These are phyloP conservation scores for Dendrobium officinale DNA, from an alignment of 106 monocot genomes.

Conservation along the genomic window DNA sequence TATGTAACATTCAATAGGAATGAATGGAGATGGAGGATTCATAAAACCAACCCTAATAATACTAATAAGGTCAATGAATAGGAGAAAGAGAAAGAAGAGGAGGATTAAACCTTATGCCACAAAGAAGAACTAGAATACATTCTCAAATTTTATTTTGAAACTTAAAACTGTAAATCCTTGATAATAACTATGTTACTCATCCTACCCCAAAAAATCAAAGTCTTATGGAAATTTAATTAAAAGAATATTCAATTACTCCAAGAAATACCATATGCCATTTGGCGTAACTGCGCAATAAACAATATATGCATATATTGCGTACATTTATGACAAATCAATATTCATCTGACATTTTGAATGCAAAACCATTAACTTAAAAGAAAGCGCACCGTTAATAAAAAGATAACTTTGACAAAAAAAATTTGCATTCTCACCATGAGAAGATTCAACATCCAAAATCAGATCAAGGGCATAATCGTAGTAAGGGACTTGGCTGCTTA, in stretches of 20 bases:
- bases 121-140: neutral
- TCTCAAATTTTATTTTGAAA: neutral
- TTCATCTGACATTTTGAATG: neutral
- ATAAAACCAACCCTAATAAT: neutral
- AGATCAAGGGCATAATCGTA: conserved; percentile 64
- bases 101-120: neutral
- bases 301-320: neutral
- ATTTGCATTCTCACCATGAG: conserved; percentile 35
- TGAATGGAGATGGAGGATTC: neutral
- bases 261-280: neutral
- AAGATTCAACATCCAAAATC: conserved; percentile 56
- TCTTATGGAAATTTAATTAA: neutral
- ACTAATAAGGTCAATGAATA: neutral
- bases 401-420: neutral
- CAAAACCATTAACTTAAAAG: neutral
- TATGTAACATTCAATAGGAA: neutral
- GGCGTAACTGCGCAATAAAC: neutral
- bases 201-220: neutral
- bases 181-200: neutral
- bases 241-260: neutral
- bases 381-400: neutral
- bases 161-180: neutral
- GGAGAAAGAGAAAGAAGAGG: neutral
- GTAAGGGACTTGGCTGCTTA: conserved; percentile 40
- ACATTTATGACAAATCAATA: neutral